Evolutionary conservation across 768 basidiomycete genomes (phyloP), one percentile per base, ranked within the genome.

Genomic region (Rhizopogon salebrosus): DNA sequence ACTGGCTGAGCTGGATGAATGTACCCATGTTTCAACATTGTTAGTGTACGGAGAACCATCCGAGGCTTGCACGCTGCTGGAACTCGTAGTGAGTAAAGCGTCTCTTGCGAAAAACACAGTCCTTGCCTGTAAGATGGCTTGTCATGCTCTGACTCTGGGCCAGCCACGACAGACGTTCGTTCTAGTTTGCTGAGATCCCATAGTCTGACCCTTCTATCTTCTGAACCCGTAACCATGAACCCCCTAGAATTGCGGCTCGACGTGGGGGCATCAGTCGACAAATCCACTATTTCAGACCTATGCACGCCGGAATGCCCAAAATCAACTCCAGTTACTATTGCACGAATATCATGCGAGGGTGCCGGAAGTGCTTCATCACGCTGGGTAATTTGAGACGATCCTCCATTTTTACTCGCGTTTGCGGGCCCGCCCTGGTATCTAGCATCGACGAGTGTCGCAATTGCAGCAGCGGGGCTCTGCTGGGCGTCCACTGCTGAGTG

Each of bases 191-290:
- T 80, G 53, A 97, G 65, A 67, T 98, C 94, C 94, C 93, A 98
- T 57, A 92, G 75, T 23, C 92, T 78, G 37, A 99, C 76, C 59
- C 84, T 86, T 45, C 87, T 79, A 68, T 99, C 97, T 60, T 95
- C 91, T 0, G 94, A 95, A 1, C 92, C 95, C 22, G 82, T 92
- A 26, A 98, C 70, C 67, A 95, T 76, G 65, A 85, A 98, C 0
- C 89, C 92, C 31, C 80, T 74, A 23, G 63, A 57, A 29, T 73
- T 70, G 20, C 76, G 71, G n/a, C 69, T 68, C 18, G 73, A 67
- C 11, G 65, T 61, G 34, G 66, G 67, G 22, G 71, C 61, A 41
- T 79, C 80, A 26, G 59, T 67, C 24, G 62, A 66, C 35, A 76
- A 56, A 38, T 77, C 77, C 37, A 71, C 75, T 50, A 78, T 74